Evolutionary conservation across 2,329 filamentous ascomycete genomes (phyloP).

Genomic region (Aspergillus proliferans): DNA sequence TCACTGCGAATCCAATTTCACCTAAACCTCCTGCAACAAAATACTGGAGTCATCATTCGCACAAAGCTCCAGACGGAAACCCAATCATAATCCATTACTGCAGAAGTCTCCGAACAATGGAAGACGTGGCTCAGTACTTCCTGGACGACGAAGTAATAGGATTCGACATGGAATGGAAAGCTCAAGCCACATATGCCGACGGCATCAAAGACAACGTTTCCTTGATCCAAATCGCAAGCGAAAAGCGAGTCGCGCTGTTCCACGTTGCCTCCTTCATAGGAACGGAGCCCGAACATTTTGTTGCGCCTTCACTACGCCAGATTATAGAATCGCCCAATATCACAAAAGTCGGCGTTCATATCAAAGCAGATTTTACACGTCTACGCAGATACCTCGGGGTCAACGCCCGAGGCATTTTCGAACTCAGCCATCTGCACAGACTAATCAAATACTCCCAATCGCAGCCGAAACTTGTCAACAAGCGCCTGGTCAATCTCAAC

Average conservation of each 20-base stretch:
- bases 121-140: slow-evolving; percentile 62
- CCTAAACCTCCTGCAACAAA: slow-evolving; percentile 3
- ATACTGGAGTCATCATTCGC: slow-evolving; percentile 33
- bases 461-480: slow-evolving; percentile 57
- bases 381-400: slow-evolving; percentile 62
- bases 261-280: slow-evolving; percentile 63
- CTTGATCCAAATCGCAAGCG: slow-evolving; percentile 74
- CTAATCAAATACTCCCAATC: slow-evolving; percentile 62
- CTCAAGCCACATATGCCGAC: slow-evolving; percentile 41
- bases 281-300: slow-evolving; percentile 46
- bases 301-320: slow-evolving; percentile 63
- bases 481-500: slow-evolving; percentile 59
- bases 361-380: slow-evolving; percentile 65
- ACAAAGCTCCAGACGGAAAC: slow-evolving; percentile 43
- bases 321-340: slow-evolving; percentile 67
- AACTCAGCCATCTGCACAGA: slow-evolving; percentile 76
- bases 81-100: slow-evolving; percentile 73
- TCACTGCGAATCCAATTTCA: neutral
- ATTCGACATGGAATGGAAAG: slow-evolving; percentile 82
- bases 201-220: slow-evolving; percentile 65
- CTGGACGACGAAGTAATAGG: slow-evolving; percentile 65
- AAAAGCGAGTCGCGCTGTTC: slow-evolving; percentile 71
- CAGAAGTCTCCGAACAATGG: slow-evolving; percentile 58
- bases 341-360: slow-evolving; percentile 69
- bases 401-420: slow-evolving; percentile 61